phyloP scores from a whole-genome alignment of 352 stramenopile species.

The Phytophthora cryptogea region DNA sequence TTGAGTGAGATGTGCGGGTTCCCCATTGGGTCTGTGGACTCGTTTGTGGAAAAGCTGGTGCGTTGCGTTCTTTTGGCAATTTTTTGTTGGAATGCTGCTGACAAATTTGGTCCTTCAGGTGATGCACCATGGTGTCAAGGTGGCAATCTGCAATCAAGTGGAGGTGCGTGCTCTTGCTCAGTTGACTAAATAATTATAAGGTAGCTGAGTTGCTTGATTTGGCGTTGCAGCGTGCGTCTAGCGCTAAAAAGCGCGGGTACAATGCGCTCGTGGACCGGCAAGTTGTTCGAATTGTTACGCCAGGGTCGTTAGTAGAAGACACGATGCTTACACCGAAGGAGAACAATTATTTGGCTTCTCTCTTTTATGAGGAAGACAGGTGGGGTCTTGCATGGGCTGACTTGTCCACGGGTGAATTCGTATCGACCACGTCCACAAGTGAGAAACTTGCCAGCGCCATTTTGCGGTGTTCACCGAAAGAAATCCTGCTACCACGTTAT shows the following conservation, averaged over 20 bases:
- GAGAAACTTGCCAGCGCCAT: constrained; percentile 69
- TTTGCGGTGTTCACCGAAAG: constrained; percentile 64
- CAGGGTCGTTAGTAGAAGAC: constrained; percentile 76
- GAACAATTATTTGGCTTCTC: constrained; percentile 78
- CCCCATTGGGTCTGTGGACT: constrained; percentile 68
- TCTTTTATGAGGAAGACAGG: constrained; percentile 38
- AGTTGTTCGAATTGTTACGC: constrained; percentile 78
- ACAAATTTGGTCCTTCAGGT: constrained; percentile 35
- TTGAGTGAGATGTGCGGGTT: constrained; percentile 83
- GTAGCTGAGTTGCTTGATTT: neutral
- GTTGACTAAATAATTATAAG: neutral
- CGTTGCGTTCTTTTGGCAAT: constrained; percentile 2
- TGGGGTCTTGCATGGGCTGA: constrained; percentile 78
- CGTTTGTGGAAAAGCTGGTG: constrained; percentile 84
- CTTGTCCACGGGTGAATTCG: constrained; percentile 80
- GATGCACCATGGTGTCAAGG: constrained; percentile 83
- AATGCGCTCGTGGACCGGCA: constrained; percentile 73
- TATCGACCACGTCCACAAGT: constrained; percentile 55
- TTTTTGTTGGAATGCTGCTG: neutral
- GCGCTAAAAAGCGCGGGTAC: constrained; percentile 56
- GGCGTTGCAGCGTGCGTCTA: constrained; percentile 42
- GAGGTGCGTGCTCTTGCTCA: constrained; percentile 40
- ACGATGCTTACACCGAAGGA: constrained; percentile 76
- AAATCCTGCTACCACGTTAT: constrained; percentile 62
- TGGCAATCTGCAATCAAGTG: constrained; percentile 85